Percentiles rank a stretch among this genome's conserved stretches.
Evolutionary conservation across 1,139 yeast species (phyloP).

Genomic region (Taphrina flavorubra): DNA sequence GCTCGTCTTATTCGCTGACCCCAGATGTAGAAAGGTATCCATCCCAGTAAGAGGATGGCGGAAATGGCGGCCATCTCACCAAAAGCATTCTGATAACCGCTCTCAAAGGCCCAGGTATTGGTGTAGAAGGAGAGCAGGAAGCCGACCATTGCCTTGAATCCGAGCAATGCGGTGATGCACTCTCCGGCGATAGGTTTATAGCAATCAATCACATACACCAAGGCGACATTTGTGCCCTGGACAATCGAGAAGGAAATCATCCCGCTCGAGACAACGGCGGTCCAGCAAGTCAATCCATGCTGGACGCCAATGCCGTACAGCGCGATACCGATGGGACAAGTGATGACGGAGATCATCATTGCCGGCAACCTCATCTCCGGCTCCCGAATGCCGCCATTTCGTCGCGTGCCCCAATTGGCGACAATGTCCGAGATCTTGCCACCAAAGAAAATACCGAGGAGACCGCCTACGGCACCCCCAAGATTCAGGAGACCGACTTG

Average conservation of each 20-base stretch:
- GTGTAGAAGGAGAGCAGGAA: slow-evolving; percentile 4
- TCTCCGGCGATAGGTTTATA: slow-evolving; percentile 9
- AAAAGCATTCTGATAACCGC: slow-evolving; percentile 1
- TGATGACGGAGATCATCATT: slow-evolving; percentile 6
- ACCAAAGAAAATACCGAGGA: slow-evolving; percentile 2
- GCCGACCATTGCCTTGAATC: slow-evolving; percentile 7
- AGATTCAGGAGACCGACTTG: slow-evolving; percentile 7
- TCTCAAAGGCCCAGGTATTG: slow-evolving; percentile 4
- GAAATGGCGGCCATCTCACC: slow-evolving; percentile 3
- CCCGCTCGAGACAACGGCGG: neutral
- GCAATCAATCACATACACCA: slow-evolving; percentile 3
- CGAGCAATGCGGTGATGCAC: slow-evolving; percentile 1
- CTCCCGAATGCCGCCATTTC: slow-evolving; percentile 3
- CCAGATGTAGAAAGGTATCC: slow-evolving; percentile 16
- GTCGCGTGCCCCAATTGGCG: slow-evolving; percentile 15
- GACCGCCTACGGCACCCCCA: slow-evolving; percentile 4
- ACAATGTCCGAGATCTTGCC: slow-evolving; percentile 1
- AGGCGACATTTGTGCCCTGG: slow-evolving; percentile 1
- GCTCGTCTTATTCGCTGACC: neutral
- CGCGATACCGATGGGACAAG: neutral
- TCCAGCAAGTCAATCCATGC: neutral
- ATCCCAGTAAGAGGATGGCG: slow-evolving; percentile 1
- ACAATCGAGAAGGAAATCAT: neutral
- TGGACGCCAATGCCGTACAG: slow-evolving; percentile 7
- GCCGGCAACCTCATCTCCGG: slow-evolving; percentile 16